Evolutionary conservation across 176 grass and related monocot species (phyloP).

Genomic region (Oryza coarctata): DNA sequence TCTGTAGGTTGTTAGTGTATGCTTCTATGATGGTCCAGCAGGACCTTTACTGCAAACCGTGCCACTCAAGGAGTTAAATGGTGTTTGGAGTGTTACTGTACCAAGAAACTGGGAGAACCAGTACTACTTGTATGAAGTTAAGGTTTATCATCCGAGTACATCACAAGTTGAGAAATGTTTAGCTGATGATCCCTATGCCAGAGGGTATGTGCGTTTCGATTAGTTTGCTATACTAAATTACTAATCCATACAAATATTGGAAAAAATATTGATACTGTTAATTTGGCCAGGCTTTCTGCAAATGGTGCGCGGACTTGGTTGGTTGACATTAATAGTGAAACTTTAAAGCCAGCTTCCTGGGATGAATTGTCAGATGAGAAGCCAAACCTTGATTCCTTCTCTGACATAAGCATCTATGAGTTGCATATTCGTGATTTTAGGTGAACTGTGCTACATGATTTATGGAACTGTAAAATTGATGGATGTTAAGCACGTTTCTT

Average conservation of each 20-base stretch:
- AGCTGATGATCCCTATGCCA: slow-evolving; percentile 80
- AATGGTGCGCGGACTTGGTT: slow-evolving; percentile 74
- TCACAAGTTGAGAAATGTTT: slow-evolving; percentile 55
- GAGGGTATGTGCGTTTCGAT: slow-evolving; percentile 54
- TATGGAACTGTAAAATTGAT: background rate
- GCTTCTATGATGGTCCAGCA: slow-evolving; percentile 61
- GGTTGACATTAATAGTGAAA: slow-evolving; percentile 61
- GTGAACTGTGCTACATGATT: slow-evolving; percentile 35
- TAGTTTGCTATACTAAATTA: slow-evolving; percentile 4
- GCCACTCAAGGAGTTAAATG: slow-evolving; percentile 62
- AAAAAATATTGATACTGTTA: slow-evolving; percentile 6
- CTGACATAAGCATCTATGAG: slow-evolving; percentile 94
- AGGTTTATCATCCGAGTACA: slow-evolving; percentile 70
- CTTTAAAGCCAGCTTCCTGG: slow-evolving; percentile 73
- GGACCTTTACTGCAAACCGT: slow-evolving; percentile 47
- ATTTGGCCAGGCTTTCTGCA: slow-evolving; percentile 67
- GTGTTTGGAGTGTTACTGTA: slow-evolving; percentile 75
- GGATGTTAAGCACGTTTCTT: slow-evolving; percentile 1
- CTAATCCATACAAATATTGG: background rate
- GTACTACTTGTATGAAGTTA: slow-evolving; percentile 86
- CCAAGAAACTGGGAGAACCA: slow-evolving; percentile 69
- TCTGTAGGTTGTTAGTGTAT: slow-evolving; percentile 62
- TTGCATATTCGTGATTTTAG: slow-evolving; percentile 97
- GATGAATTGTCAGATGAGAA: slow-evolving; percentile 74
- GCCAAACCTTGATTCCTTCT: slow-evolving; percentile 72